phyloP scores from a whole-genome alignment of 2,329 filamentous ascomycete species.

The Ceratocystis harringtonii region DNA sequence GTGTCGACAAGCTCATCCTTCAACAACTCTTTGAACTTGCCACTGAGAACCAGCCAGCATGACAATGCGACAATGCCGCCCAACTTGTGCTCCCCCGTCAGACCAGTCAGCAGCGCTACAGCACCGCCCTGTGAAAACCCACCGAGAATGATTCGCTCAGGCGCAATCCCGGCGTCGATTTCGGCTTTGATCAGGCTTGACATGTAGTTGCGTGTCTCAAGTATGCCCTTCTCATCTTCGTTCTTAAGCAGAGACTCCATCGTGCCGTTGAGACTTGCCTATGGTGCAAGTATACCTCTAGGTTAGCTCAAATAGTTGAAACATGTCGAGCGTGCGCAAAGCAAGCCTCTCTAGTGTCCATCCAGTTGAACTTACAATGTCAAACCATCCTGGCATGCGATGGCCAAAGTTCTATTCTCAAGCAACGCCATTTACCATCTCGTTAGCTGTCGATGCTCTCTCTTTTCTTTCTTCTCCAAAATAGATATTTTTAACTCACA shows the following conservation, averaged over 20 bases:
- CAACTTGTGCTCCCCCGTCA: conserved; percentile 59
- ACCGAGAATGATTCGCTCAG: conserved; percentile 71
- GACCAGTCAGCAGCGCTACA: conserved; percentile 65
- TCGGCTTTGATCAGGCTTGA: conserved; percentile 66
- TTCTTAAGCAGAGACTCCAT: conserved; percentile 23
- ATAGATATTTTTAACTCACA: conserved; percentile 30
- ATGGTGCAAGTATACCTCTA: no score
- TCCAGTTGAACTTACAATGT: conserved; percentile 42
- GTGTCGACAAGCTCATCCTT: conserved; percentile 44
- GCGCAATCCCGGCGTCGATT: conserved; percentile 63
- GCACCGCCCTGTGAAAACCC: conserved; percentile 81
- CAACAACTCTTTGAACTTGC: conserved; percentile 31
- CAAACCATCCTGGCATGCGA: conserved; percentile 78
- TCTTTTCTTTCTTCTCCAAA: neutral
- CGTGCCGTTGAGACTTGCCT: conserved; percentile 23
- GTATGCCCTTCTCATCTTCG: conserved; percentile 60
- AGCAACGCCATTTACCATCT: neutral
- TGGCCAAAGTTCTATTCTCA: conserved; percentile 53
- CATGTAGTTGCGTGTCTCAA: conserved; percentile 59
- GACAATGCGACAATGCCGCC: conserved; percentile 81
- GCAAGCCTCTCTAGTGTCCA: neutral
- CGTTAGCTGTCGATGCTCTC: neutral
- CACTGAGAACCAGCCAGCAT: conserved; percentile 57
- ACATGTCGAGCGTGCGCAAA: no score
- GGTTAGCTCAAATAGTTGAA: no score